Evolutionary conservation across 495 filamentous ascomycete genomes (phyloP), one percentile per base, ranked within the genome.

Genomic region (Stereocaulon alpinum): DNA sequence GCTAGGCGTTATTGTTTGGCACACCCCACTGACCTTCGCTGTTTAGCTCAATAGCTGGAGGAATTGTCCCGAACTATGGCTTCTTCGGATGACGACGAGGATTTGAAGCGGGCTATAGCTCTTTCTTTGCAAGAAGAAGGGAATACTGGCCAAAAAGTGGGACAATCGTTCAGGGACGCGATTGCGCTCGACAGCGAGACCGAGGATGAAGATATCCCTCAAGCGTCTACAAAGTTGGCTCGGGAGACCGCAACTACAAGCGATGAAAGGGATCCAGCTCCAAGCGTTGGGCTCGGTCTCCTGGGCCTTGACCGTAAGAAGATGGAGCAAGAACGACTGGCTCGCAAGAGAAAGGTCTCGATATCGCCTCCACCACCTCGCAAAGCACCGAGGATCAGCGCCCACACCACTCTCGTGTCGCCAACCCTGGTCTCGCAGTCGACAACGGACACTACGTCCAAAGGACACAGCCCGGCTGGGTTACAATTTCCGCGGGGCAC

Each of bases 271-370:
- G 7, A 2, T 37, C 12, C 6, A 37, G 9, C 1, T 37, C 7
- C 34, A 22, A 20, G 29, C 2, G 6, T 30, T 5, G 58, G 60
- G 1, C 53, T 69, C 12, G 68, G 74, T 6, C 44, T 81, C 0
- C 55, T 77, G 4, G 83, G 81, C 0, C 69, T 91, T 0, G 79
- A 95, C 69, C 80, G 91, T 11, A 87, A 86, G 68, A 76, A 84
- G 60, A 93, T 95, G 89, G 92, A 97, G 63, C 74, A 84, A 65
- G 92, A 94, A 65, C 80, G 92, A 22, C 77, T 96, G 10, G 85
- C 84, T 18, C 78, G 91, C 41, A 86, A 87, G 63, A 75, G 84
- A 60, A 83, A 86, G n/a, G 68, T 70, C 56, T 52, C 65, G 11
- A 71, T 69, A n/a, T 71, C 75, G 10, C 74, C 76, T 48, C 74